phyloP scores from a whole-genome alignment of 1,139 yeast genomes.

The Tardiomyces depauwii region DNA sequence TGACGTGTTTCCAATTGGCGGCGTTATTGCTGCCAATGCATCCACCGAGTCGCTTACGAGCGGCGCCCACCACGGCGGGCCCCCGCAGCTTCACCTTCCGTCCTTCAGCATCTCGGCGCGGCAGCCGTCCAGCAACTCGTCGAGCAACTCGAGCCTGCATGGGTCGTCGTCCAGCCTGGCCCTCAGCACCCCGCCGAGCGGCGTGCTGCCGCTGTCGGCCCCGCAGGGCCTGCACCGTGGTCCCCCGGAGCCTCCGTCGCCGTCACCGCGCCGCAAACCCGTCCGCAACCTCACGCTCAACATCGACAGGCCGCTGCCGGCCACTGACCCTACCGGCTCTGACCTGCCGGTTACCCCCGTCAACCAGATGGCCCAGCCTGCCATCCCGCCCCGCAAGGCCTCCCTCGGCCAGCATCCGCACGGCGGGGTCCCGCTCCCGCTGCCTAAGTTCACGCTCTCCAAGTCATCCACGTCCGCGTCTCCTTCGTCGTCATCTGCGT shows the following conservation, averaged over 20 bases:
- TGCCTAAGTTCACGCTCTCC: not conserved
- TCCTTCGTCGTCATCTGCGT: not conserved
- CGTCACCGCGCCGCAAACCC: not conserved
- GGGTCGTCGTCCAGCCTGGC: not conserved
- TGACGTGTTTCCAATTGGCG: not conserved
- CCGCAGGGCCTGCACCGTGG: not conserved
- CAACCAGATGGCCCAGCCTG: not conserved
- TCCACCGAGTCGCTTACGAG: too few species aligned
- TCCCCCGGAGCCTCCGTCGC: not conserved
- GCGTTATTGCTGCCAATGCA: not conserved
- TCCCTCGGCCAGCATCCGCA: not conserved
- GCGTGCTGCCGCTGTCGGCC: too few species aligned
- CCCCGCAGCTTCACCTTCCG: not conserved
- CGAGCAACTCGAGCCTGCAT: not conserved
- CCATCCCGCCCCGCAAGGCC: not conserved
- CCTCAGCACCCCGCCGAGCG: too few species aligned
- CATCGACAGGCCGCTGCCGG: not conserved
- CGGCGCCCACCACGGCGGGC: too few species aligned
- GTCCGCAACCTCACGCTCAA: not conserved
- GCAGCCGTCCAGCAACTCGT: not conserved
- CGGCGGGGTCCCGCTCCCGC: not conserved
- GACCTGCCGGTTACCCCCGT: not conserved
- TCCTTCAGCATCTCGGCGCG: not conserved
- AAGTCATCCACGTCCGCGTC: not conserved
- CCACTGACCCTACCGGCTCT: not conserved